Base-by-base conservation (phyloP, 441 rosid species). In the Dalechampia spathulata region DNA sequence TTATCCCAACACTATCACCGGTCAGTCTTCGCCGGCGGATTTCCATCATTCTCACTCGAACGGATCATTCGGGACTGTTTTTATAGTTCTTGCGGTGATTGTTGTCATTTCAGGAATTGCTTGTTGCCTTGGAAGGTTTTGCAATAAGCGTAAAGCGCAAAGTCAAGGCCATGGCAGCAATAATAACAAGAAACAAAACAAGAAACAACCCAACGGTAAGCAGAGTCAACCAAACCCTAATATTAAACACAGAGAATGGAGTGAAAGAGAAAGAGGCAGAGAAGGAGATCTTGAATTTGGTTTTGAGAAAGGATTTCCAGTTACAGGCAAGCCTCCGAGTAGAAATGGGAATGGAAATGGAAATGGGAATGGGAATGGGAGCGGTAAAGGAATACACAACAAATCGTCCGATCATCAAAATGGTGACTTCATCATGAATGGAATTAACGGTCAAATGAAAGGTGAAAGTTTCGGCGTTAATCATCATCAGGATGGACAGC, bases 1-100 rank as follows among this genome's bases (percentile, higher is more conserved):
- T 48, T 80, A 82, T 67, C 95, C 98, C 5, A 81, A 77, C 80
- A 44, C 81, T 15, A 67, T 76, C 50, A 41, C 73, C 22, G 68
- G 49, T 60, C 81, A 65, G 53, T 46, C 73, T 2, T 54, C 80
- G 7, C 62, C 45, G 37, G 23, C 6, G 14, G 17, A 11, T 3
- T 45, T 56, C 6, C 27, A 55, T 38, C 27, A 60, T 34, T 58
- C 68, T 22, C 69, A 30, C 63, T 69, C 74, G 37, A 40, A 55
- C 32, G 74, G 74, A 7, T 64, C 69, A 16, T 69, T 69, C 20
- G 74, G 74, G 8, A 56, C 66, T 7, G 69, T 64, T n/a, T 60
- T 64, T 55, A 55, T 64, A 19, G 66, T 69, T 32, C 74, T 69
- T 16, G 69, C 74, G 13, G 66, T 69, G 45, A 64, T 69, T 30